phyloP scores from a whole-genome alignment of 2,329 filamentous ascomycete genomes.

The Pseudocercospora fijiensis region DNA sequence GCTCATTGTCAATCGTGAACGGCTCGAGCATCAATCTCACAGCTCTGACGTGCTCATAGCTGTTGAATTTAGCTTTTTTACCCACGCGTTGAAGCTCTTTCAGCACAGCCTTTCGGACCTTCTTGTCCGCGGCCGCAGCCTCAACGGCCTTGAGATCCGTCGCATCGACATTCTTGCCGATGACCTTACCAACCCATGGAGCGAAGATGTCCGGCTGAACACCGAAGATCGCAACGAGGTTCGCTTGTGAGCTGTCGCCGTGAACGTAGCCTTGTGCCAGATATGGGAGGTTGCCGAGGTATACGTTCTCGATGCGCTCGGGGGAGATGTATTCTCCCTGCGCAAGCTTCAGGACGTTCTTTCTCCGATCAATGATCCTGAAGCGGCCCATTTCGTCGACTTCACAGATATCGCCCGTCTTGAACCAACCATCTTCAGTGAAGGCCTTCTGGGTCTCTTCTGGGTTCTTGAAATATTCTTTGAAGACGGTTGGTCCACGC shows the following conservation, averaged over 20 bases:
- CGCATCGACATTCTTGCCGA: conserved; percentile 62
- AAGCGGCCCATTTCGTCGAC: conserved; percentile 84
- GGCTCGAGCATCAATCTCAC: conserved; percentile 78
- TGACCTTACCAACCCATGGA: conserved; percentile 71
- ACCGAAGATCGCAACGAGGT: conserved; percentile 82
- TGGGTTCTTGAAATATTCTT: conserved; percentile 84
- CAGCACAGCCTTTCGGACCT: conserved; percentile 71
- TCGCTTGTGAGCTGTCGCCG: conserved; percentile 79
- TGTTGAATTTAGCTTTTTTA: conserved; percentile 84
- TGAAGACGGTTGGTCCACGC: conserved; percentile 76
- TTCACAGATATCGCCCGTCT: conserved; percentile 85
- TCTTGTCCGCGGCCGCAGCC: conserved; percentile 65
- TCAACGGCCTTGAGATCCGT: conserved; percentile 67
- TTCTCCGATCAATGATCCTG: conserved; percentile 91
- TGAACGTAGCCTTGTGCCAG: conserved; percentile 84
- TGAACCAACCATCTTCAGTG: conserved; percentile 92
- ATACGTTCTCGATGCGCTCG: conserved; percentile 94
- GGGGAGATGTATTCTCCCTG: conserved; percentile 98
- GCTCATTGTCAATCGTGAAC: conserved; percentile 88
- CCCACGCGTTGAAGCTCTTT: conserved; percentile 76
- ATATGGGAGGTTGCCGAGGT: conserved; percentile 75
- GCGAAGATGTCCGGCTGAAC: conserved; percentile 83
- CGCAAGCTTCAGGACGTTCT: conserved; percentile 98
- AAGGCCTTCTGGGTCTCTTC: conserved; percentile 82
- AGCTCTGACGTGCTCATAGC: conserved; percentile 79